Conservation (phyloP, 2,329 filamentous ascomycete species). For the Botrytis fragariae region DNA sequence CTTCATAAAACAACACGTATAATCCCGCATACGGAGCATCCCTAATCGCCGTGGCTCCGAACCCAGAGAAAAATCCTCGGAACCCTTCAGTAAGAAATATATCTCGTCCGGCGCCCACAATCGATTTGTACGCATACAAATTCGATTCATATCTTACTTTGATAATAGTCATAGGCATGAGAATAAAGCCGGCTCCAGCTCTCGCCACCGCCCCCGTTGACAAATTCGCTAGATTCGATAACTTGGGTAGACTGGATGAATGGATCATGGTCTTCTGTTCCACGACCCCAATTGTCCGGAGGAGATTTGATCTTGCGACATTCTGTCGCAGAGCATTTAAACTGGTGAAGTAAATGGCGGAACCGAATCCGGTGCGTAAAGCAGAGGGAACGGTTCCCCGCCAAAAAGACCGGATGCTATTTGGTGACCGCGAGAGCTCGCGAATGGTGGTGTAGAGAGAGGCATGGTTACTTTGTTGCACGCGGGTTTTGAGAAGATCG, state of each 20-base stretch:
- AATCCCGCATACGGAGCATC: slow-evolving; percentile 97
- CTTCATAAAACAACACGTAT: slow-evolving; percentile 93
- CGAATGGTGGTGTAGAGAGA: slow-evolving; percentile 68
- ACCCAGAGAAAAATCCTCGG: slow-evolving; percentile 87
- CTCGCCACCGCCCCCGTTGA: slow-evolving; percentile 80
- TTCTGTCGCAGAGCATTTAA: slow-evolving; percentile 79
- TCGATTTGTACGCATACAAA: slow-evolving; percentile 77
- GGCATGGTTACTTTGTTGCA: slow-evolving; percentile 78
- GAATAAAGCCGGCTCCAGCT: slow-evolving; percentile 80
- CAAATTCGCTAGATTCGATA: slow-evolving; percentile 83
- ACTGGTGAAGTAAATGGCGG: slow-evolving; percentile 88
- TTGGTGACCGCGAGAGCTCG: slow-evolving; percentile 64
- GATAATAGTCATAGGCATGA: slow-evolving; percentile 95
- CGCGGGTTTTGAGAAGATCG: slow-evolving; percentile 92
- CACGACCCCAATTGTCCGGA: slow-evolving; percentile 38
- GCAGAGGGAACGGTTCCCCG: slow-evolving; percentile 88
- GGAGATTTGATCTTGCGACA: slow-evolving; percentile 49
- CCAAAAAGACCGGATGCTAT: slow-evolving; percentile 72
- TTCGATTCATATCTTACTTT: slow-evolving; percentile 95
- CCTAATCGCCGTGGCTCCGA: slow-evolving; percentile 86
- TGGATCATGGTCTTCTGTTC: slow-evolving; percentile 31
- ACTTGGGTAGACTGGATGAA: slow-evolving; percentile 75
- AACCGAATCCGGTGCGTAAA: slow-evolving; percentile 89
- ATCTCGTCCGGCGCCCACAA: slow-evolving; percentile 68
- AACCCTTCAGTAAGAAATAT: slow-evolving; percentile 72